A percentile compares a stretch with the other conserved stretches of the same genome.
phyloP scores from a whole-genome alignment of 495 filamentous ascomycete genomes.

The Penicillium fimorum region DNA sequence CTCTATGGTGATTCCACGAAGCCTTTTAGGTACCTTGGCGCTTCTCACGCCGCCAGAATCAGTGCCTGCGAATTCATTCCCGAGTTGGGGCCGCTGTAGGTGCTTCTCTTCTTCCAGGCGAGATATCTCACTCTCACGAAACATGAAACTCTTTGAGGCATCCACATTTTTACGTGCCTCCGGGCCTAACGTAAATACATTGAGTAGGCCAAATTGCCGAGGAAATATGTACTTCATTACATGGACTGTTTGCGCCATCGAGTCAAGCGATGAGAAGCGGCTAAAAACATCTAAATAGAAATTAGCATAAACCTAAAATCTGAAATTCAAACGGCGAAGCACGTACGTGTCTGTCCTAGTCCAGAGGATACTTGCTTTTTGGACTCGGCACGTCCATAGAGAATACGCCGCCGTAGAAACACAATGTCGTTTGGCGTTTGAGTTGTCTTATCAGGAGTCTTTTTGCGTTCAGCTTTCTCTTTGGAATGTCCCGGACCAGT shows the following conservation, averaged over 20 bases:
- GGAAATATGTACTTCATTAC: slow-evolving; percentile 94
- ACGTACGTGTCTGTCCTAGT: slow-evolving; percentile 76
- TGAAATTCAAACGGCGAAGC: not conserved
- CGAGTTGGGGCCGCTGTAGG: not conserved
- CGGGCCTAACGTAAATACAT: slow-evolving; percentile 75
- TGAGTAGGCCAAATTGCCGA: slow-evolving; percentile 83
- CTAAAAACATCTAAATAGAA: slow-evolving; percentile 73
- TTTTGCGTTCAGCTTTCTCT: not conserved
- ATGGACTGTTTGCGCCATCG: slow-evolving; percentile 57
- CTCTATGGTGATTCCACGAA: slow-evolving; percentile 58
- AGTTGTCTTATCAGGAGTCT: not conserved
- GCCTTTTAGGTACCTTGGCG: slow-evolving; percentile 67
- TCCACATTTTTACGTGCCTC: slow-evolving; percentile 64
- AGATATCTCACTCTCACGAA: slow-evolving; percentile 81
- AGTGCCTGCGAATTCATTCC: not conserved
- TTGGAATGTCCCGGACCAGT: not conserved
- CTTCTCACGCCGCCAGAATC: slow-evolving; percentile 10
- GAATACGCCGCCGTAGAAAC: slow-evolving; percentile 81
- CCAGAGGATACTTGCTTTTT: slow-evolving; percentile 69
- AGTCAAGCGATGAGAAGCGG: slow-evolving; percentile 55
- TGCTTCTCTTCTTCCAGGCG: slow-evolving; percentile 17
- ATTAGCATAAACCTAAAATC: slow-evolving; percentile 5
- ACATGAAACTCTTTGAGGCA: slow-evolving; percentile 75
- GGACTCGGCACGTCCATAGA: slow-evolving; percentile 75
- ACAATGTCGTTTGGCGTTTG: slow-evolving; percentile 58